phyloP scores from a whole-genome alignment of 2,329 filamentous ascomycete genomes.

The Alternaria panax region DNA sequence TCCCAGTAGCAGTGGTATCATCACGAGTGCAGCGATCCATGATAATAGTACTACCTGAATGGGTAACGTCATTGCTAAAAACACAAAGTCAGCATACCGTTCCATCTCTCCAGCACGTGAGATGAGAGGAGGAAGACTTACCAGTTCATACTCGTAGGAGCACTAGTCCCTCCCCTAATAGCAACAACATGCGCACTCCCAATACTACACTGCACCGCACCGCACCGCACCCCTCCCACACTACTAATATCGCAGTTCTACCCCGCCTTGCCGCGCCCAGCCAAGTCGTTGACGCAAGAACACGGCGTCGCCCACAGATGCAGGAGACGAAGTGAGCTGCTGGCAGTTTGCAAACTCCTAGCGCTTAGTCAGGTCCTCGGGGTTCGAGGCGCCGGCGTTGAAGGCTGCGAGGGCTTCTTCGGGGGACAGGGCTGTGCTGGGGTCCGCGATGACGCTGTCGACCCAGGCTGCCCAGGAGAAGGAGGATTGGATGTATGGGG shows the following conservation, averaged over 20 bases:
- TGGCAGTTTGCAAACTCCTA: neutral
- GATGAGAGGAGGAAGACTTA: neutral
- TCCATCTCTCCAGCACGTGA: neutral
- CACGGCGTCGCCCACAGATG: neutral
- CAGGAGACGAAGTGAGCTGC: neutral
- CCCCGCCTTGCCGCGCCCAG: neutral
- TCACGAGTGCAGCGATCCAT: conserved; percentile 15
- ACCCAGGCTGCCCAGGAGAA: conserved; percentile 16
- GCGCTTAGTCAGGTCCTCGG: neutral
- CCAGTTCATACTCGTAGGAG: conserved; percentile 8
- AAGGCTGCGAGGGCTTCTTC: conserved; percentile 1
- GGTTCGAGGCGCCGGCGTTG: neutral
- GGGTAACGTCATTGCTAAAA: conserved; percentile 8
- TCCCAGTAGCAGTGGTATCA: conserved; percentile 12
- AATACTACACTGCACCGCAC: neutral
- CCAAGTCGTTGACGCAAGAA: neutral
- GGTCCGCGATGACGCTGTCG: conserved; percentile 5
- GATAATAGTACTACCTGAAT: conserved; percentile 4
- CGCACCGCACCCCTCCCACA: too few relatives aligned
- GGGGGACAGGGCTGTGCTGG: neutral
- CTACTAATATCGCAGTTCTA: neutral
- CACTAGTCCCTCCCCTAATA: neutral
- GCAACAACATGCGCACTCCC: conserved; percentile 3
- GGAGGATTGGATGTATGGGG: neutral
- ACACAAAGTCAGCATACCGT: neutral